Evolutionary conservation across 2,329 filamentous ascomycete species (phyloP), one percentile per base, ranked within the genome.

Genomic region (Phymatotrichopsis omnivora): DNA sequence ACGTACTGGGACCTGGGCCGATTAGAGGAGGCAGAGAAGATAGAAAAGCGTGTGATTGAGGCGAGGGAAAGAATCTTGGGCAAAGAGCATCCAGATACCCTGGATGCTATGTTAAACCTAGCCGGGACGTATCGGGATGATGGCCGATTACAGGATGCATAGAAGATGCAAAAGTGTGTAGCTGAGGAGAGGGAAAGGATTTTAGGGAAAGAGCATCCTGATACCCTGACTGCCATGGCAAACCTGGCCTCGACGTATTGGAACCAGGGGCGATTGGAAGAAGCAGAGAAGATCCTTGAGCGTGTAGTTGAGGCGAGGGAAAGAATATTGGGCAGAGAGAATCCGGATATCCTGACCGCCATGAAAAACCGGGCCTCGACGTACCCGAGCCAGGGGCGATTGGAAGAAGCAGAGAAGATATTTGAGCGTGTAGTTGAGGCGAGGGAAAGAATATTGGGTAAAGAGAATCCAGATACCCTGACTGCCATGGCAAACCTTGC

Each of bases 21-120:
- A 35, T 47, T 51, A 23, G 4, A 54, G 17, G 49, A 57, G 17
- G 56, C 55, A 30, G 53, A 56, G 10, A 23, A 28, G 22, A 20
- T 25, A 5, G 35, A 12, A 17, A 3, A n/a, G 27, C 8, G 20
- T 20, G 7, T 44, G 16, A 20, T 28, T 17, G 12, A 32, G 25
- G 22, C 22, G n/a, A 36, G 24, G 12, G 38, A 36, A 22, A 37
- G 19, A 17, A 35, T 45, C 8, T 48, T 54, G 8, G 47, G 51
- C 5, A 22, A 24, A 1, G 51, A 55, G 22, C 51, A 55, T 28
- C 53, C 47, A 34, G 39, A 54, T 24, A 49, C 51, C 8, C 28
- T 55, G 24, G 5, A 3, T 17, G 37, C 29, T 12, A 37, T 52
- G 30, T 34, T 28, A 19, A 41, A 48, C 30, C 35, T 55, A 11